Conservation (phyloP, 1,284 basidiomycete genomes). For the Fomitopsis pinicola region DNA sequence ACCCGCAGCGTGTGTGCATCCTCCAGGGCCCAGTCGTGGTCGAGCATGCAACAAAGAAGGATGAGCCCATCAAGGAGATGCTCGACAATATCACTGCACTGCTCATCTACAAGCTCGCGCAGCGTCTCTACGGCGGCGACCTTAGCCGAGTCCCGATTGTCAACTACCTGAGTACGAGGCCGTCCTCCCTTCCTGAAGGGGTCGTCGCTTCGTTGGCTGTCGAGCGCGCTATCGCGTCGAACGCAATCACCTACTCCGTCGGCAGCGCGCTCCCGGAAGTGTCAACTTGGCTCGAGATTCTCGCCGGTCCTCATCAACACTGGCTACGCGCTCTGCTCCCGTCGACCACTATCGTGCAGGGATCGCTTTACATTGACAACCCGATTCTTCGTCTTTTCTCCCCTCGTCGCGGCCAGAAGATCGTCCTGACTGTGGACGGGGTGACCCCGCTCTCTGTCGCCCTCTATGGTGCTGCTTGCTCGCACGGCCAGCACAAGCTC, state of each 20-base stretch:
- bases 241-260: conserved; percentile 55
- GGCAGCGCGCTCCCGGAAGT: conserved; percentile 53
- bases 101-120: conserved; percentile 80
- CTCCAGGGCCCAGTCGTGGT: conserved; percentile 96
- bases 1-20: conserved; percentile 96
- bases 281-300: conserved; percentile 77
- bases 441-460: conserved; percentile 53
- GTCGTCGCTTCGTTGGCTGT: conserved; percentile 39
- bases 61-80: conserved; percentile 91
- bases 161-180: conserved; percentile 79
- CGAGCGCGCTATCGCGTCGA: conserved; percentile 39
- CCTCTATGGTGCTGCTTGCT: conserved; percentile 78
- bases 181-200: conserved; percentile 30
- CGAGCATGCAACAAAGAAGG: conserved; percentile 83
- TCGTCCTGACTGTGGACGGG: conserved; percentile 51
- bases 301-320: conserved; percentile 77
- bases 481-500: conserved; percentile 68
- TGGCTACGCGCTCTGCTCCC: conserved; percentile 90
- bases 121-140: conserved; percentile 80
- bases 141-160: conserved; percentile 73
- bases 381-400: conserved; percentile 85
- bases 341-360: conserved; percentile 83
- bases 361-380: conserved; percentile 82
- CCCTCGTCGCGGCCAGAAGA: conserved; percentile 77
- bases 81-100: conserved; percentile 82